A percentile compares a stretch with the other conserved stretches of the same genome.
Conservation (phyloP, 2,329 filamentous ascomycete species). For the Trichoderma pleuroti region DNA sequence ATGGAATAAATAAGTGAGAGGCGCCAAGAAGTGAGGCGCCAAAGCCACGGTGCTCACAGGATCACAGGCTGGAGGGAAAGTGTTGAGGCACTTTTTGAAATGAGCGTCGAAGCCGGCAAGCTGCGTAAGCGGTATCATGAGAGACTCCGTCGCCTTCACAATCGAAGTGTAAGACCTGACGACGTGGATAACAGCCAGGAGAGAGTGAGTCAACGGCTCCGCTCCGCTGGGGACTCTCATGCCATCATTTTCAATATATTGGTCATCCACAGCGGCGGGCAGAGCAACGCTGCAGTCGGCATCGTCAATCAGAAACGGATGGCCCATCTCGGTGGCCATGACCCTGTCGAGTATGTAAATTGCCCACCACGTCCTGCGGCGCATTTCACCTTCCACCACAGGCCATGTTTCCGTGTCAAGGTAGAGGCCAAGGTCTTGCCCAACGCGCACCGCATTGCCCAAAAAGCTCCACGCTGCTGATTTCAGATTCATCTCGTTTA, state of each 20-base stretch:
- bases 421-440: constrained; percentile 81
- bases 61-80: constrained; percentile 73
- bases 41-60: constrained; percentile 63
- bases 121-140: constrained; percentile 61
- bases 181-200: constrained; percentile 77
- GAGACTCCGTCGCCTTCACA: constrained; percentile 64
- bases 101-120: constrained; percentile 78
- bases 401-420: constrained; percentile 70
- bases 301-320: constrained; percentile 80
- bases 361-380: constrained; percentile 88
- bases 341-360: constrained; percentile 86
- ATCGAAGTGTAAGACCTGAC: constrained; percentile 74
- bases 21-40: constrained; percentile 69
- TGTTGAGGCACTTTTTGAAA: constrained; percentile 69
- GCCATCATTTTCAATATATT: constrained; percentile 62
- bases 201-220: constrained; percentile 61
- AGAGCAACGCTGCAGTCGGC: constrained; percentile 81
- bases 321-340: constrained; percentile 74
- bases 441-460: constrained; percentile 71
- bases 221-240: constrained; percentile 50
- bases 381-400: constrained; percentile 77
- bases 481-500: constrained; percentile 82
- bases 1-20: constrained; percentile 75
- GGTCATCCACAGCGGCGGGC: constrained; percentile 77
- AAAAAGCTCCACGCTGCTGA: constrained; percentile 85